Evolutionary conservation across 257 asterid species (phyloP).

Genomic region (Avicennia marina): DNA sequence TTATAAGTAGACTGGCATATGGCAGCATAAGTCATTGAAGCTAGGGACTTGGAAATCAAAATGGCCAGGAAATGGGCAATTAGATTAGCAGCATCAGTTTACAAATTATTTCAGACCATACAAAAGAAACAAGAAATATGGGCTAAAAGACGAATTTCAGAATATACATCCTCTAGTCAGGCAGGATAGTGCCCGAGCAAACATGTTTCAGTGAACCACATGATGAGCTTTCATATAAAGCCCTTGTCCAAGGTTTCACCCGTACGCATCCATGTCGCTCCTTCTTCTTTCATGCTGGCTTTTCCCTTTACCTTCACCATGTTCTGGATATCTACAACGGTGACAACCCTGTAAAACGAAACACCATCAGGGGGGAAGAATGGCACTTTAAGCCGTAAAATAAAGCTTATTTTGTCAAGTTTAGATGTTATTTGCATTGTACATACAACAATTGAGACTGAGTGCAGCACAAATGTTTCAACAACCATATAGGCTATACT

Average conservation of each 20-base stretch:
- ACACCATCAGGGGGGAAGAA: neutral
- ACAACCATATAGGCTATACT: neutral
- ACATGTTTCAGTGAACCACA: slow-evolving; percentile 8
- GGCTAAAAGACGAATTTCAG: slow-evolving; percentile 14
- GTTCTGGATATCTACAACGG: slow-evolving; percentile 27
- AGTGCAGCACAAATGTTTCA: too few relatives aligned
- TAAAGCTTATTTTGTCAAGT: too few relatives aligned
- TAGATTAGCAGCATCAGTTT: neutral
- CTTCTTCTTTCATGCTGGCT: neutral
- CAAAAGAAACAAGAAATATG: slow-evolving; percentile 15
- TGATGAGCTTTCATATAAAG: slow-evolving; percentile 9
- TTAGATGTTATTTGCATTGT: too few relatives aligned
- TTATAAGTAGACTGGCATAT: too few relatives aligned
- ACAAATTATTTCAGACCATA: slow-evolving; percentile 6
- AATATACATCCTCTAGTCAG: slow-evolving; percentile 22
- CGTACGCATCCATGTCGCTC: slow-evolving; percentile 8
- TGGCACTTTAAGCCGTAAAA: neutral
- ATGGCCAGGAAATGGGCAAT: neutral
- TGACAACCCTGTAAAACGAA: slow-evolving; percentile 19
- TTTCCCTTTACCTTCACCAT: slow-evolving; percentile 10
- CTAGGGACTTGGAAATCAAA: too few relatives aligned
- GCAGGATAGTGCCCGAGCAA: slow-evolving; percentile 10
- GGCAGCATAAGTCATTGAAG: too few relatives aligned
- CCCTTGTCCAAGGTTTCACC: neutral
- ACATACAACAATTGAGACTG: too few relatives aligned